Evolutionary conservation across 192 early-diverging fungal species (phyloP).

Genomic region (Jimgerdemannia flammicorona): DNA sequence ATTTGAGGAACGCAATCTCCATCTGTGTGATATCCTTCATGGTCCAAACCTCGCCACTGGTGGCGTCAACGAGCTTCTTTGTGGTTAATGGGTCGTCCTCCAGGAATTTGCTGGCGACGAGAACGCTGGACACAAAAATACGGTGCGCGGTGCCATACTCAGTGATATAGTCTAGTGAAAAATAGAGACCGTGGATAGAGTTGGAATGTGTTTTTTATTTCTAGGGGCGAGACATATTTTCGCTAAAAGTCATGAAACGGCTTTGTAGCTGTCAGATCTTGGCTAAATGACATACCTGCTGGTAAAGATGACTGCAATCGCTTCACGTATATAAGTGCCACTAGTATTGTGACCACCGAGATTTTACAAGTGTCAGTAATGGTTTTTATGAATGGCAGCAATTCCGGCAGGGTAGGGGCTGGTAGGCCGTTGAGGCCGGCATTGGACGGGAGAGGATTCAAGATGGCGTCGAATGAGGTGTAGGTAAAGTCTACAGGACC

Average conservation of each 20-base stretch:
- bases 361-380: constrained; percentile 34
- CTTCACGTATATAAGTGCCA: constrained; percentile 36
- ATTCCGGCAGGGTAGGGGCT: constrained; percentile 19
- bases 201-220: no score
- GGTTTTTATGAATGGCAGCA: constrained; percentile 30
- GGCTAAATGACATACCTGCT: constrained; percentile 11
- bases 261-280: not conserved
- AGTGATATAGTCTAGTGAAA: constrained; percentile 23
- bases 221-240: no score
- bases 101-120: constrained; percentile 35
- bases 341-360: constrained; percentile 22
- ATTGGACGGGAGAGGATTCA: constrained; percentile 15
- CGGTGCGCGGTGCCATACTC: constrained; percentile 34
- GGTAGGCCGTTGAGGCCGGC: not conserved
- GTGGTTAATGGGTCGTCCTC: constrained; percentile 31
- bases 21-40: constrained; percentile 35
- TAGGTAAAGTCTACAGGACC: constrained; percentile 24
- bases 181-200: not conserved
- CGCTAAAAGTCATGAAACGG: not conserved
- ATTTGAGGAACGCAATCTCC: constrained; percentile 31
- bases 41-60: constrained; percentile 32
- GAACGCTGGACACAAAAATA: constrained; percentile 31
- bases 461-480: constrained; percentile 33
- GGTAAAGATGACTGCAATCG: constrained; percentile 29
- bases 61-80: constrained; percentile 28